phyloP scores from a whole-genome alignment of 805 yeast species.

The Ogataea paraovalis region DNA sequence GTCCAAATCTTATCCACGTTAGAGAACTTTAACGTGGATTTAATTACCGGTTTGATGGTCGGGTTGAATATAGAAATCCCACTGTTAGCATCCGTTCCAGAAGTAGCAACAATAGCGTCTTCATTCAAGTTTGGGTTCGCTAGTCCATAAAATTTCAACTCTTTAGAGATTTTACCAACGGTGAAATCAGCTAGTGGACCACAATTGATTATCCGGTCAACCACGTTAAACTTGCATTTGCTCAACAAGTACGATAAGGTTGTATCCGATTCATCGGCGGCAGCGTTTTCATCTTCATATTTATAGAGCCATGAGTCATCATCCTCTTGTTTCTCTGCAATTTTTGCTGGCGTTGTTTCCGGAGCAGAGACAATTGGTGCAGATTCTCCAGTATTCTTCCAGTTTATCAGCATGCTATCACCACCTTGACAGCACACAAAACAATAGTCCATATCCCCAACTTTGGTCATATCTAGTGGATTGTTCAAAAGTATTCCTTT shows the following conservation, averaged over 20 bases:
- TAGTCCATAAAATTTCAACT: conserved; percentile 53
- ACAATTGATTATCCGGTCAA: conserved; percentile 55
- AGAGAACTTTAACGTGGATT: conserved; percentile 66
- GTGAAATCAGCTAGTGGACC: conserved; percentile 76
- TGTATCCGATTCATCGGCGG: neutral
- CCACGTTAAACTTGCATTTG: conserved; percentile 37
- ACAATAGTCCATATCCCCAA: conserved; percentile 38
- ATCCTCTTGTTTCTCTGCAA: conserved; percentile 25
- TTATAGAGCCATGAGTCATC: conserved; percentile 42
- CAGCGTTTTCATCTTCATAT: conserved; percentile 29
- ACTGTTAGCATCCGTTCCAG: conserved; percentile 58
- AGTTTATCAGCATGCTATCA: conserved; percentile 49
- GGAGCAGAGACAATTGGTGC: conserved; percentile 1
- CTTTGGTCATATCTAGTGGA: conserved; percentile 39
- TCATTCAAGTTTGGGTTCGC: conserved; percentile 66
- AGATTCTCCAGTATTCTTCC: conserved; percentile 28
- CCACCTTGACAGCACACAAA: conserved; percentile 63
- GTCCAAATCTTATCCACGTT: conserved; percentile 78
- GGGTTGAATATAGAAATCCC: conserved; percentile 62
- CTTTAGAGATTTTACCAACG: conserved; percentile 55
- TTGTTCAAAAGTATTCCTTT: conserved; percentile 23
- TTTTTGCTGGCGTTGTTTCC: conserved; percentile 4
- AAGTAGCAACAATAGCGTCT: conserved; percentile 61
- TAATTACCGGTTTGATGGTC: conserved; percentile 61
- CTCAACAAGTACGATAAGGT: conserved; percentile 9